Evolutionary conservation across 1,139 yeast species (phyloP), one percentile per base, ranked within the genome.

Genomic region (Candida freyschussii): DNA sequence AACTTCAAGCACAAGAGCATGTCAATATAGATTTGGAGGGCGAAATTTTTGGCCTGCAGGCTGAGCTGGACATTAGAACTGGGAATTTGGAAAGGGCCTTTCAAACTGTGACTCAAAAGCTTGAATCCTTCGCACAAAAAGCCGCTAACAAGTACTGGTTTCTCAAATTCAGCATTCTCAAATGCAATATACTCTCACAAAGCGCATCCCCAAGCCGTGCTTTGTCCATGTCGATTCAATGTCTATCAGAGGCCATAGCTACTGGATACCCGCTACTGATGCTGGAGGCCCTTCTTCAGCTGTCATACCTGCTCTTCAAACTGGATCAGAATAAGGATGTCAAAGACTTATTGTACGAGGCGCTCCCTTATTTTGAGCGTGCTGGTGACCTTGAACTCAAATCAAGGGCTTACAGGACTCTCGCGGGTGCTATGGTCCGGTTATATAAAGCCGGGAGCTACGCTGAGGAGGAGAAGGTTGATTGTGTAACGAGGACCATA

Each of bases 141-240:
- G 52, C 55, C 11, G 47, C 53, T 13, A 69, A 69, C 40, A 56
- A 59, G 16, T 62, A 59, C 31, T 61, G 71, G 56, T 55, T 56
- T 12, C 56, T 72, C 21, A 60, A 63, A 43, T 60, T 72, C 34
- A 69, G 66, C 25, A 43, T 73, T 11, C 45, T 73, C 26, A 69
- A 69, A 41, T 65, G 75, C 30, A 50, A 53, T 13, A 57, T 73
- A 3, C 58, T 67, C 38, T 52, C 61, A 17, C 37, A 47, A 10
- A 54, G 69, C 2, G 67, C 65, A 2, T 56, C 62, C 5, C 63
- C 65, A 9, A 50, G 65, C 7, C 57, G 70, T 30, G 71, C 66
- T 0, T 43, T 74, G 11, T 62, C 75, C 1, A 52, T 68, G 24
- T 47, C 71, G 0, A 52, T 73, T 3, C 72, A 69, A 44, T 69